Percentiles rank a stretch among this genome's conserved stretches.
Conservation (phyloP, 2,329 filamentous ascomycete species). For the Metarhizium rileyi region DNA sequence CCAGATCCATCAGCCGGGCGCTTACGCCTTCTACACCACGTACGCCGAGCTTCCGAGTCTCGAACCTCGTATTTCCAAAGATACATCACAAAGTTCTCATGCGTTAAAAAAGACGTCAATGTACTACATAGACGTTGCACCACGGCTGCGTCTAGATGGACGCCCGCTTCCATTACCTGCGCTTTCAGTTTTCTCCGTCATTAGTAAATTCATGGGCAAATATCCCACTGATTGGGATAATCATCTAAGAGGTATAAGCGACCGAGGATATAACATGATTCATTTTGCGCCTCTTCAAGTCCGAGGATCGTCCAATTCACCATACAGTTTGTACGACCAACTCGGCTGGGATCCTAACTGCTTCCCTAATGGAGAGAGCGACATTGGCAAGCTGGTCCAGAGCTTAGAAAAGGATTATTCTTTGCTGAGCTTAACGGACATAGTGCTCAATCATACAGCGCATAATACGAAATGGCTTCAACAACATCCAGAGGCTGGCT, state of each 20-base stretch:
- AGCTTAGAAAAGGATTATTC: conserved; percentile 80
- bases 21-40: conserved; percentile 90
- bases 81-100: conserved; percentile 25
- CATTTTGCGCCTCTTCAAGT: conserved; percentile 93
- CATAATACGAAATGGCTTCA: conserved; percentile 92
- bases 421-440: conserved; percentile 82
- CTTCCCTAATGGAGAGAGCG: conserved; percentile 78
- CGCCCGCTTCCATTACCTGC: conserved; percentile 72
- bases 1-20: conserved; percentile 70
- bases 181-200: conserved; percentile 82
- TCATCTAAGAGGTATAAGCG: conserved; percentile 78
- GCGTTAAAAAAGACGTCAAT: conserved; percentile 56
- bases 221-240: conserved; percentile 86
- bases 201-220: conserved; percentile 97
- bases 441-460: conserved; percentile 96
- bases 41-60: conserved; percentile 77
- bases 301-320: conserved; percentile 84
- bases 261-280: conserved; percentile 95
- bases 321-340: conserved; percentile 94
- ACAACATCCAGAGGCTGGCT: conserved; percentile 89
- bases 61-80: conserved; percentile 17
- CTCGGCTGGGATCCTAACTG: conserved; percentile 70
- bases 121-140: conserved; percentile 92
- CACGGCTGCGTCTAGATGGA: conserved; percentile 64
- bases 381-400: conserved; percentile 65